Percentiles rank a stretch among this genome's conserved stretches.
Conservation (phyloP, 495 filamentous ascomycete species). For the Aspergillus haitiensis region DNA sequence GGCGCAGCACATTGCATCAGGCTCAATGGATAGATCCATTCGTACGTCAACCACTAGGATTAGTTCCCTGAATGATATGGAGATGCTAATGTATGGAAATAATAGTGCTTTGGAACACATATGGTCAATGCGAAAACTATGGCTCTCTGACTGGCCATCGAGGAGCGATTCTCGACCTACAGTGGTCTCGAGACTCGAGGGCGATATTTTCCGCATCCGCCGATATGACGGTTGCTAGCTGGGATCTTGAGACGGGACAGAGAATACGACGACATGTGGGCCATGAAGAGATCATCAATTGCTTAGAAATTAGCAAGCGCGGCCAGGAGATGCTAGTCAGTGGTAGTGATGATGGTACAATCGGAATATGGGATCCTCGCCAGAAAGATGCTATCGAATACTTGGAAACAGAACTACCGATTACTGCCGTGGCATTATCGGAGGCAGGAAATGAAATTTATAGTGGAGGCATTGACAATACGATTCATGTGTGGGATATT, state of each 20-base stretch:
- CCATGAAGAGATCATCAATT: slow-evolving; percentile 92
- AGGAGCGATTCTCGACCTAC: slow-evolving; percentile 85
- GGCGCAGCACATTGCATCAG: slow-evolving; percentile 86
- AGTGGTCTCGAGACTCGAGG: slow-evolving; percentile 93
- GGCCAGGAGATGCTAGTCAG: slow-evolving; percentile 88
- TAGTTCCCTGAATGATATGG: not conserved
- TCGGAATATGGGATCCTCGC: slow-evolving; percentile 95
- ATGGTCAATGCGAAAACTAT: slow-evolving; percentile 91
- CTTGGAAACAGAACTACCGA: slow-evolving; percentile 87
- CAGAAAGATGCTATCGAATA: slow-evolving; percentile 86
- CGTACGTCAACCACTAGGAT: slow-evolving; percentile 51
- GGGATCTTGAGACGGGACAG: slow-evolving; percentile 85
- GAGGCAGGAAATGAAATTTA: slow-evolving; percentile 96
- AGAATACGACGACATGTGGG: slow-evolving; percentile 89
- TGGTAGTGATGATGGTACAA: slow-evolving; percentile 88
- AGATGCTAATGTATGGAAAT: slow-evolving; percentile 13
- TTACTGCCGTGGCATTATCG: slow-evolving; percentile 85
- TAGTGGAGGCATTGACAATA: slow-evolving; percentile 93
- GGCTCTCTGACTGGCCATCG: slow-evolving; percentile 83
- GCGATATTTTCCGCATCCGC: slow-evolving; percentile 92
- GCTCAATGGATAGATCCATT: slow-evolving; percentile 91
- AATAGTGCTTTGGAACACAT: slow-evolving; percentile 88
- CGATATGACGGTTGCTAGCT: slow-evolving; percentile 88
- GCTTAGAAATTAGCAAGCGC: slow-evolving; percentile 79
- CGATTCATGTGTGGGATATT: slow-evolving; percentile 96